Evolutionary conservation across 2,329 filamentous ascomycete species (phyloP).

Genomic region (Alternaria rosae): DNA sequence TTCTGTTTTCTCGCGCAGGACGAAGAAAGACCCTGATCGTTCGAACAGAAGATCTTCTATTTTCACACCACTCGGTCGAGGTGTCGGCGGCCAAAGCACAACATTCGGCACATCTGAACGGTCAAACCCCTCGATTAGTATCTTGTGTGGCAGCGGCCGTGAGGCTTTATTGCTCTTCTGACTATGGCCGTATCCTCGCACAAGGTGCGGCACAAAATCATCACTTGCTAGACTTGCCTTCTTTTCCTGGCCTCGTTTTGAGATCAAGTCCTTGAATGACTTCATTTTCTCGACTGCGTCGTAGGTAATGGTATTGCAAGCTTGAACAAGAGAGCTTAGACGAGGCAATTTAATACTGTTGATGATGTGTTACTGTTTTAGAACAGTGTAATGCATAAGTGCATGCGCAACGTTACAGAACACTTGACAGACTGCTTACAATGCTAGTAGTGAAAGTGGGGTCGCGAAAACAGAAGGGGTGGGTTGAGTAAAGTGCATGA

Average conservation of each 20-base stretch:
- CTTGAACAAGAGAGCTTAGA: neutral
- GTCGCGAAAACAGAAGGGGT: neutral
- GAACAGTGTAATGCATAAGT: neutral
- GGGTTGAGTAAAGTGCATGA: neutral
- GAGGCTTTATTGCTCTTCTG: neutral
- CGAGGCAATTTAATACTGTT: neutral
- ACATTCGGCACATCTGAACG: neutral
- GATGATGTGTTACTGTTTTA: neutral
- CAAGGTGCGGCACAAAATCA: neutral
- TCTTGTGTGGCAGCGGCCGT: neutral
- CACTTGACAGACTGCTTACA: neutral
- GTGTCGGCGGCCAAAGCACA: neutral
- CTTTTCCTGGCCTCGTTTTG: neutral
- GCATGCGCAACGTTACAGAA: neutral
- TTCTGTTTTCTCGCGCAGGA: neutral
- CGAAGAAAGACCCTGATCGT: neutral
- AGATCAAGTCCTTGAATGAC: neutral
- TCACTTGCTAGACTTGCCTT: too few relatives aligned
- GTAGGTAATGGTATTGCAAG: neutral
- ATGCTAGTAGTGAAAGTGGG: neutral
- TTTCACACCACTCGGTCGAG: neutral
- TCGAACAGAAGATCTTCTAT: constrained; percentile 1
- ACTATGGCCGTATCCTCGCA: neutral
- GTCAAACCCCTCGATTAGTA: neutral
- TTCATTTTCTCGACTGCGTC: neutral